Conservation (phyloP, 2,329 filamentous ascomycete genomes). For the Colletotrichum sojae region DNA sequence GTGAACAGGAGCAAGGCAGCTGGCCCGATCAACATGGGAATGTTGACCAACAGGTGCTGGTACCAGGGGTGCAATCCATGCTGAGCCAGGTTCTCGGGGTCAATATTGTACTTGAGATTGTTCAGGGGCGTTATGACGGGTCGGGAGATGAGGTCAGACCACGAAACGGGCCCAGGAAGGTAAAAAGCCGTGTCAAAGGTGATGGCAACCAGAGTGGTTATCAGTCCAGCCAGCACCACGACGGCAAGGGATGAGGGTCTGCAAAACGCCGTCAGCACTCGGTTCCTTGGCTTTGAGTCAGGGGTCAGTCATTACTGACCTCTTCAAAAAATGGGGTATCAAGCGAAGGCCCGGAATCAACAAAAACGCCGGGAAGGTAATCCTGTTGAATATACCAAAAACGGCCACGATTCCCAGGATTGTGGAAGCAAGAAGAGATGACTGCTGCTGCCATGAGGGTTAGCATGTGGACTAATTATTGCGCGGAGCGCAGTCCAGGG, state of each 20-base stretch:
- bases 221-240: conserved; percentile 74
- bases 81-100: conserved; percentile 77
- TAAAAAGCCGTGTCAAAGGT: conserved; percentile 91
- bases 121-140: conserved; percentile 84
- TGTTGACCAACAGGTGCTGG: conserved; percentile 80
- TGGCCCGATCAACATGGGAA: conserved; percentile 81
- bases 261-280: conserved; percentile 27
- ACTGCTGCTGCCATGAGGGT: conserved; percentile 71
- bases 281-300: neutral
- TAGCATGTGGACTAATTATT: conserved; percentile 1
- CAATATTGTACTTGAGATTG: conserved; percentile 82
- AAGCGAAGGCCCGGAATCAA: conserved; percentile 86
- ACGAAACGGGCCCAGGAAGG: conserved; percentile 71
- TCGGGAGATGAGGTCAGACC: conserved; percentile 72
- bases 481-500: neutral
- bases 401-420: conserved; percentile 86
- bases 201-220: conserved; percentile 81
- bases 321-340: conserved; percentile 86
- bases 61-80: conserved; percentile 86
- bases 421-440: conserved; percentile 81
- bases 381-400: conserved; percentile 94
- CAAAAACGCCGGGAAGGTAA: conserved; percentile 96
- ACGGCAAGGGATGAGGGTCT: conserved; percentile 74
- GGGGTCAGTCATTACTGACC: conserved; percentile 63
- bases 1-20: conserved; percentile 73